phyloP scores from a whole-genome alignment of 2,329 filamentous ascomycete genomes.

The Lizonia empirigonia region DNA sequence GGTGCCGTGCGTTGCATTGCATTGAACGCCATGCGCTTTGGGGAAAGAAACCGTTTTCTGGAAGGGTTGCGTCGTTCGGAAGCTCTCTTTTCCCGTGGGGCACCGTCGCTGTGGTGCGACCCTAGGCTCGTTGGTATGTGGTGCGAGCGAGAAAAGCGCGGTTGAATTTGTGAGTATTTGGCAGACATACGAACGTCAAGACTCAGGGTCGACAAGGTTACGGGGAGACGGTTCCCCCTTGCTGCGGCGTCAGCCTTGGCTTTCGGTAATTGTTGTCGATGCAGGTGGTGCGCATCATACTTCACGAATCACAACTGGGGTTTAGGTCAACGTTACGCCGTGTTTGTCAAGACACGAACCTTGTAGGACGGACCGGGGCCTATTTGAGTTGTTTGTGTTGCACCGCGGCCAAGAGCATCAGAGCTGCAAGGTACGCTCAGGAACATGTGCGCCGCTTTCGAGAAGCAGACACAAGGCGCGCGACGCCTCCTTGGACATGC shows the following conservation, averaged over 20 bases:
- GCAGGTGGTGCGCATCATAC: constrained; percentile 11
- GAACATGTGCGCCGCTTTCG: constrained; percentile 32
- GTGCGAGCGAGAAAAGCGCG: constrained; percentile 9
- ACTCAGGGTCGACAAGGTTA: background rate
- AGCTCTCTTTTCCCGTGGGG: constrained; percentile 14
- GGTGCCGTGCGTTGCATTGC: constrained; percentile 43
- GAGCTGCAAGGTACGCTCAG: constrained; percentile 46
- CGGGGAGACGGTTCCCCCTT: background rate
- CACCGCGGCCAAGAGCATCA: constrained; percentile 33
- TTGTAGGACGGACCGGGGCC: constrained; percentile 31
- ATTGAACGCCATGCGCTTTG: constrained; percentile 20
- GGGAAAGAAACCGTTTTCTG: constrained; percentile 34
- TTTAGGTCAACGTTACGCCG: constrained; percentile 28
- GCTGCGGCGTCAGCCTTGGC: background rate
- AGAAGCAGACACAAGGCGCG: constrained; percentile 37
- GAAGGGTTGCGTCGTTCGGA: constrained; percentile 36
- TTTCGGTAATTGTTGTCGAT: background rate
- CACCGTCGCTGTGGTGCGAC: constrained; percentile 35
- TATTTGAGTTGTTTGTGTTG: constrained; percentile 37
- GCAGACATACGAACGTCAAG: background rate
- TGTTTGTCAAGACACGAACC: constrained; percentile 26
- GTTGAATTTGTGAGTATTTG: constrained; percentile 1
- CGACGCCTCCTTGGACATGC: constrained; percentile 41
- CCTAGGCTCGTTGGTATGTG: constrained; percentile 11
- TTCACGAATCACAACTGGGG: constrained; percentile 6